Base-by-base conservation (phyloP, 306 rosid genomes). In the Ochetophila trinervis region DNA sequence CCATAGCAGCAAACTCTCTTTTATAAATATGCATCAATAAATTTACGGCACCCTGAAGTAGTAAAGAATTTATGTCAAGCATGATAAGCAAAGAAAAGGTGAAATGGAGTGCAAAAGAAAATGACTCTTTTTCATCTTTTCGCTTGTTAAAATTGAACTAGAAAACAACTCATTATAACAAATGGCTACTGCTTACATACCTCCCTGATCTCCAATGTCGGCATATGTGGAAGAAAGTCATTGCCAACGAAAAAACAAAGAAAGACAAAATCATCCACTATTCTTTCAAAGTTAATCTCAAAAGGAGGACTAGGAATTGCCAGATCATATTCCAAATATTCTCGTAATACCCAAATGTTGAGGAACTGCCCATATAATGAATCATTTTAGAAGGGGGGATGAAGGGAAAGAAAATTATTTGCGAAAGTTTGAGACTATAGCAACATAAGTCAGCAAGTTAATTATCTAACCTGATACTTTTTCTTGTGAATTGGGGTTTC, bases 201-300 rank as follows among this genome's bases (percentile, higher is more conserved):
- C 97, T 90, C 97, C 65, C 97, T 83, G 68, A 91, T 91, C 87
- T 91, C 97, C 75, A 91, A 79, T 56, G 97, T 91, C 19, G 97
- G 97, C 97, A 91, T 91, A 72, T 88, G 97, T 30, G 97, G 97
- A 78, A 91, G 97, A 82, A 91, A 91, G 83, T 91, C 97, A 68
- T 91, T 91, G 68, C 97, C 95, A 59, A 91, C 92, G 45, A 91
- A 91, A 77, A 91, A 91, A 67, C 97, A 91, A 59, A 91, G 69
- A 69, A 91, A 88, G 45, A 88, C 92, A 80, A 91, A 91, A 79
- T 91, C 97, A 84, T 88, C 97, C 76, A 88, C 76, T 57, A 91
- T 37, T 37, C 88, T 80, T 63, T 91, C 97, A 61, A 88, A 91
- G 67, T 85, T 82, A 67, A 86, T 73, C 78, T 74, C 89, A 77